Evolutionary conservation across 2,329 filamentous ascomycete genomes (phyloP).

Genomic region (Beauveria medogensis): DNA sequence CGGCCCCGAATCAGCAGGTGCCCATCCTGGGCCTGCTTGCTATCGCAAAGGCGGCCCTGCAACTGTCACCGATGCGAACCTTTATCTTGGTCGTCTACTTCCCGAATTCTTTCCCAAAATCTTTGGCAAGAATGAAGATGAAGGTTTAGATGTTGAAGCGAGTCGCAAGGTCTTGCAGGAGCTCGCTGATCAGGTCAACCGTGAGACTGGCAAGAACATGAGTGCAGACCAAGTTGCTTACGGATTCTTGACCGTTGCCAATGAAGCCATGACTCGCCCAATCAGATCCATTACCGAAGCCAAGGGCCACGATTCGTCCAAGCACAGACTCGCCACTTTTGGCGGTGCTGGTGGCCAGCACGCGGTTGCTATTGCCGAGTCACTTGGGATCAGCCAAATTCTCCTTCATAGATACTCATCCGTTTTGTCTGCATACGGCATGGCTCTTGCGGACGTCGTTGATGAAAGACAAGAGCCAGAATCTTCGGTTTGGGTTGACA

Average conservation of each 20-base stretch:
- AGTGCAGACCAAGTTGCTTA: slow-evolving; percentile 78
- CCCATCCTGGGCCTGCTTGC: slow-evolving; percentile 83
- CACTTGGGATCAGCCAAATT: slow-evolving; percentile 76
- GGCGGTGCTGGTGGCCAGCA: slow-evolving; percentile 89
- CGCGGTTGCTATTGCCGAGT: slow-evolving; percentile 82
- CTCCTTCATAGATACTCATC: slow-evolving; percentile 82
- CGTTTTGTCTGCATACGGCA: slow-evolving; percentile 82
- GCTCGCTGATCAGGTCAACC: slow-evolving; percentile 69
- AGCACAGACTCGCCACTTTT: slow-evolving; percentile 85
- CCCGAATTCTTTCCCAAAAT: slow-evolving; percentile 95
- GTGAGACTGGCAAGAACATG: slow-evolving; percentile 64
- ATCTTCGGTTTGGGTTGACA: slow-evolving; percentile 53
- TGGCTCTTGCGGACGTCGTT: slow-evolving; percentile 88
- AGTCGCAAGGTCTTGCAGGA: slow-evolving; percentile 70
- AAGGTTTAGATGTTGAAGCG: slow-evolving; percentile 67
- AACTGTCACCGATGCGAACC: slow-evolving; percentile 88
- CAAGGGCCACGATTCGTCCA: slow-evolving; percentile 83
- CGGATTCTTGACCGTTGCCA: slow-evolving; percentile 83
- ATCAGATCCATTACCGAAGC: slow-evolving; percentile 88
- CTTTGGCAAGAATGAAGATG: slow-evolving; percentile 81
- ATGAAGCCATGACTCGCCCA: slow-evolving; percentile 84
- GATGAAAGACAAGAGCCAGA: slow-evolving; percentile 81
- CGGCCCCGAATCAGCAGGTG: slow-evolving; percentile 80
- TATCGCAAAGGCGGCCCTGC: slow-evolving; percentile 84
- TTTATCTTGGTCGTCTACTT: slow-evolving; percentile 74